These are phyloP conservation scores for Sphagnurus paluster DNA, from an alignment of 1,284 basidiomycete genomes.

Conservation along the genomic window DNA sequence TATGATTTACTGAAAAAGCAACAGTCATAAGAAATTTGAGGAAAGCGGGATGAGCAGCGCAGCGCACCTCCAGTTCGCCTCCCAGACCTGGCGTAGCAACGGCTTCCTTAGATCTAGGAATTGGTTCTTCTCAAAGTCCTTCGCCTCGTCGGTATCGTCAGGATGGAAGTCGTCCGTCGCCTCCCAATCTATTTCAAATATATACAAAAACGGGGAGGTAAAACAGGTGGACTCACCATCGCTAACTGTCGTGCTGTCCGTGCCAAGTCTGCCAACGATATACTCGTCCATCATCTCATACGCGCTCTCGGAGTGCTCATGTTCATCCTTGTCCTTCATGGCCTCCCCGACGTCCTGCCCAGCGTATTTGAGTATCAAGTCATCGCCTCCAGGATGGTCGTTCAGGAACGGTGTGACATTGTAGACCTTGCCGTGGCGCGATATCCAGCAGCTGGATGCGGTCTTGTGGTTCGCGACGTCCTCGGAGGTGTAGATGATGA, in stretches of 20 bases:
- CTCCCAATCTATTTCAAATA: slow-evolving; percentile 69
- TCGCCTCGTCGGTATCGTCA: slow-evolving; percentile 77
- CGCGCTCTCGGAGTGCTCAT: slow-evolving; percentile 92
- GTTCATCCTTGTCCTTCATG: slow-evolving; percentile 86
- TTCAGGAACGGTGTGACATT: slow-evolving; percentile 73
- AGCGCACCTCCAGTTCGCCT: slow-evolving; percentile 72
- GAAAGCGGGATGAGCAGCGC: neutral
- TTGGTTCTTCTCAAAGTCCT: slow-evolving; percentile 85
- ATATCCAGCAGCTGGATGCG: slow-evolving; percentile 71
- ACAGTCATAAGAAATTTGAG: slow-evolving; percentile 9
- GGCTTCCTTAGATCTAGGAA: slow-evolving; percentile 93
- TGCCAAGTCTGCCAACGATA: slow-evolving; percentile 77
- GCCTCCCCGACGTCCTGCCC: slow-evolving; percentile 81
- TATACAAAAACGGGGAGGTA: neutral
- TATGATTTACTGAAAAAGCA: slow-evolving; percentile 96
- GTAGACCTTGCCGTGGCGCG: slow-evolving; percentile 74
- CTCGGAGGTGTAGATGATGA: slow-evolving; percentile 70
- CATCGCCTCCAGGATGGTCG: slow-evolving; percentile 89
- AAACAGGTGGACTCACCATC: slow-evolving; percentile 57
- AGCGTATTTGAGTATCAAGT: slow-evolving; percentile 77
- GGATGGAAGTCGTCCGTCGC: slow-evolving; percentile 88
- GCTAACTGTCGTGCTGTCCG: slow-evolving; percentile 72
- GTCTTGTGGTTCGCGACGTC: slow-evolving; percentile 67
- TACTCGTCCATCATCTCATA: slow-evolving; percentile 93
- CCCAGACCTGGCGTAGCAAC: slow-evolving; percentile 83